Evolutionary conservation across 1,284 basidiomycete species (phyloP).

Genomic region (Ceratobasidium theobromae): DNA sequence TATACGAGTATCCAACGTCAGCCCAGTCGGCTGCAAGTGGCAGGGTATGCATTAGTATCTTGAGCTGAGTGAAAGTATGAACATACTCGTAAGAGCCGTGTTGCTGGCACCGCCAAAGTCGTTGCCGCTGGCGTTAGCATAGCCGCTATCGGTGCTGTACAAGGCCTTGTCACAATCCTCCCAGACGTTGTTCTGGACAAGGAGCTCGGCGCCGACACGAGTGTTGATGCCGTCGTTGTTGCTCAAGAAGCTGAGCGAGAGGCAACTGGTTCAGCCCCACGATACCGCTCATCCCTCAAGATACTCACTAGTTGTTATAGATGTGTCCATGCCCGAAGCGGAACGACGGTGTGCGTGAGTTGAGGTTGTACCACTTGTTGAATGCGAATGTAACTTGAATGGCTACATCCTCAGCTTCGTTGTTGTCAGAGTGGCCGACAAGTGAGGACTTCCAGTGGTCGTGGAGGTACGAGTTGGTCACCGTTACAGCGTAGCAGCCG

Average conservation of each 20-base stretch:
- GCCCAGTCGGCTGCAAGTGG: neutral
- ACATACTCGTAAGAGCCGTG: no score
- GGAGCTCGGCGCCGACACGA: conserved; percentile 45
- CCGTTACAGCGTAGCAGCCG: conserved; percentile 15
- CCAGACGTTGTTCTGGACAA: conserved; percentile 8
- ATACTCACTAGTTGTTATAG: neutral
- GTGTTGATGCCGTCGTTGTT: conserved; percentile 54
- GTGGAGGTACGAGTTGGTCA: conserved; percentile 28
- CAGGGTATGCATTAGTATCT: no score
- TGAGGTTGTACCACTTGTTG: conserved; percentile 33
- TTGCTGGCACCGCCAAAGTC: neutral
- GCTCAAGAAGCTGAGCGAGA: conserved; percentile 42
- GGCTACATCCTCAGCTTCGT: conserved; percentile 15
- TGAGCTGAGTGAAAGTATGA: no score
- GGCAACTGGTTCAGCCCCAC: neutral
- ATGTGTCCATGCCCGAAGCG: conserved; percentile 42
- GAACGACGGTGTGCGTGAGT: conserved; percentile 40
- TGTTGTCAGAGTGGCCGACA: no score
- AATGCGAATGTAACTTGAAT: conserved; percentile 30
- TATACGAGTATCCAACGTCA: neutral
- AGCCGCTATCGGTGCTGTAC: conserved; percentile 14
- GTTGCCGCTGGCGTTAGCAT: conserved; percentile 1
- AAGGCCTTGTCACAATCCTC: neutral
- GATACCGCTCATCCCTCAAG: no score
- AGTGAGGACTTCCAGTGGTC: conserved; percentile 33